phyloP scores from a whole-genome alignment of 352 stramenopile species.

The Halophytophthora batemanensis region DNA sequence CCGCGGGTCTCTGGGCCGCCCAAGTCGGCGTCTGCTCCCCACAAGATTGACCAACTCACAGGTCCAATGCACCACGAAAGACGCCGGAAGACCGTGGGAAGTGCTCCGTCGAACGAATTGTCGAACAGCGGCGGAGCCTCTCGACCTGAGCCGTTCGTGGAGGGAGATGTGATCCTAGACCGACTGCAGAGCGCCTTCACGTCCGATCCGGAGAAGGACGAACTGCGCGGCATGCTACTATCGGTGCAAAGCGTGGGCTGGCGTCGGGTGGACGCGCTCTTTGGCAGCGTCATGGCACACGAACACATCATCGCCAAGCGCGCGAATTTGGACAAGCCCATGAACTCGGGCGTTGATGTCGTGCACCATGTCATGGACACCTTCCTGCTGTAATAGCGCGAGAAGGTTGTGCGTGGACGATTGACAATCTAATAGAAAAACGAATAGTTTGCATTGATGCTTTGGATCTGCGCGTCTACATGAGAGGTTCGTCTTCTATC shows the following conservation, averaged over 20 bases:
- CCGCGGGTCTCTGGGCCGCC: conserved; percentile 16
- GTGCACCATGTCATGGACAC: conserved; percentile 78
- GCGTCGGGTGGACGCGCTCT: conserved; percentile 68
- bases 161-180: conserved; percentile 60
- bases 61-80: conserved; percentile 12
- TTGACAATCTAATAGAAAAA: not conserved
- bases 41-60: conserved; percentile 9
- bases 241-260: conserved; percentile 71
- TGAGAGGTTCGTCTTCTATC: conserved; percentile 5
- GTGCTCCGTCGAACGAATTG: conserved; percentile 7
- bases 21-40: conserved; percentile 16
- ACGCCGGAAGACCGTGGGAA: conserved; percentile 26
- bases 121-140: conserved; percentile 15
- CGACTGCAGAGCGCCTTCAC: conserved; percentile 61
- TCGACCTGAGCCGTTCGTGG: conserved; percentile 49
- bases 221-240: conserved; percentile 71
- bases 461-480: not conserved
- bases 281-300: conserved; percentile 66
- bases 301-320: conserved; percentile 83
- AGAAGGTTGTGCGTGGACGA: no score
- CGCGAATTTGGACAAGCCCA: conserved; percentile 47
- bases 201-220: conserved; percentile 56
- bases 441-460: not conserved
- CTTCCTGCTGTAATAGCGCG: conserved; percentile 62
- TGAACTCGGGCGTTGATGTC: conserved; percentile 63